Base-by-base conservation (phyloP, 495 filamentous ascomycete genomes). In the Parathielavia hyrcaniae region DNA sequence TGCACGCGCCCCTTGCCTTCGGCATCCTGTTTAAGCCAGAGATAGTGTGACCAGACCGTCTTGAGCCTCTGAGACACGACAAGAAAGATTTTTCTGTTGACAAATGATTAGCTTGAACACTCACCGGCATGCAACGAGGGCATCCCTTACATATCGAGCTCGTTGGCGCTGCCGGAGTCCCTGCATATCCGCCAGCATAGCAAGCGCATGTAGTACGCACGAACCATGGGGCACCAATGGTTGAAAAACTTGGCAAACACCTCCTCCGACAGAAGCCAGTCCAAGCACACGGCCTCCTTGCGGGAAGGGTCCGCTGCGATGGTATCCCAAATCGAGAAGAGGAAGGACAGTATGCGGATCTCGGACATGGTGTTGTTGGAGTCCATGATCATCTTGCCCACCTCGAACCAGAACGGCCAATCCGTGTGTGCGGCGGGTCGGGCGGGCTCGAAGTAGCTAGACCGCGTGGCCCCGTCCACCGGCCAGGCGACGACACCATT, bases 211-310 rank as follows among this genome's bases (percentile, higher is more conserved):
- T 85, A 97, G 71, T 97, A 98, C 17, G 91, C 88, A 59, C 93
- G 82, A 30, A 96, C 91, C 93, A 98, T 97, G 1, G 93, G 93
- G 72, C 92, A 97, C 93, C 93, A 98, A 68, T 97, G 90, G 67
- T 86, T 91, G 74, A 98, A 98, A 61, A 90, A 84, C 56, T 82
- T 84, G 49, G 89, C 83, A 69, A 97, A 97, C 16, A 85, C 76
- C 40, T 86, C 79, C 59, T 87, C 84, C 23, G 83, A 78, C n/a
- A 98, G 67, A 34, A 98, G 74, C 79, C 95, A 95, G 17, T 85
- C 85, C 3, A 89, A 62, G 65, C 90, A 96, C 22, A 96, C 68
- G 10, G 77, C 71, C 26, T 82, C 78, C 69, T 93, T 95, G 50
- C 89, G 81, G 38, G 75, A 71, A 16, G 86, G 81, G 43, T 89